Percentiles rank a stretch among this genome's conserved stretches.
phyloP scores from a whole-genome alignment of 306 rosid genomes.

The Carpinus fangiana region DNA sequence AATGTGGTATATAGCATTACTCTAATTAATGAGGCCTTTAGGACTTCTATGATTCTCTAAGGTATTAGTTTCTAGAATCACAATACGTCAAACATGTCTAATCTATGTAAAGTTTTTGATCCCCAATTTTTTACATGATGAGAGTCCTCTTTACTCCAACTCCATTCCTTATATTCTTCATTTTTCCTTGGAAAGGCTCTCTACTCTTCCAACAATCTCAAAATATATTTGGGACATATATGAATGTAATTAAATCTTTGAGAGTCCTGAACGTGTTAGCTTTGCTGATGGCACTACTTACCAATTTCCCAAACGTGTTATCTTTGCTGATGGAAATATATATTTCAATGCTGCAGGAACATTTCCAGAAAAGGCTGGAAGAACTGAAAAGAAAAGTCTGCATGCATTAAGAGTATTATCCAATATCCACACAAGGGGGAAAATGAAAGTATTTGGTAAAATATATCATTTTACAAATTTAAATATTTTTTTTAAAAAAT shows the following conservation, averaged over 20 bases:
- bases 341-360: constrained; percentile 76
- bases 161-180: constrained; percentile 4
- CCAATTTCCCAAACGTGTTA: constrained; percentile 92
- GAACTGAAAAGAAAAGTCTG: constrained; percentile 58
- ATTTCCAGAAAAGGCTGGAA: constrained; percentile 93
- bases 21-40: background rate
- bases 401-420: constrained; percentile 10
- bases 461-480: background rate
- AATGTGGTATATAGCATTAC: too few species aligned
- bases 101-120: background rate
- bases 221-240: background rate
- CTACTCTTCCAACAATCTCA: constrained; percentile 15
- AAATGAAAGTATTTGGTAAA: constrained; percentile 1
- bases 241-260: background rate
- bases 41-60: background rate
- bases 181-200: background rate
- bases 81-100: background rate
- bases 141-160: constrained; percentile 20
- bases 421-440: constrained; percentile 8
- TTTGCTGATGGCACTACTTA: constrained; percentile 28
- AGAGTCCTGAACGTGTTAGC: background rate
- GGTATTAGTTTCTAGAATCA: constrained; percentile 1
- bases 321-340: constrained; percentile 81
- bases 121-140: background rate
- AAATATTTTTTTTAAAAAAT: background rate